These are phyloP conservation scores for Pseudonitzschia delicatissima DNA, from an alignment of 108 stramenopile species.

Conservation along the genomic window DNA sequence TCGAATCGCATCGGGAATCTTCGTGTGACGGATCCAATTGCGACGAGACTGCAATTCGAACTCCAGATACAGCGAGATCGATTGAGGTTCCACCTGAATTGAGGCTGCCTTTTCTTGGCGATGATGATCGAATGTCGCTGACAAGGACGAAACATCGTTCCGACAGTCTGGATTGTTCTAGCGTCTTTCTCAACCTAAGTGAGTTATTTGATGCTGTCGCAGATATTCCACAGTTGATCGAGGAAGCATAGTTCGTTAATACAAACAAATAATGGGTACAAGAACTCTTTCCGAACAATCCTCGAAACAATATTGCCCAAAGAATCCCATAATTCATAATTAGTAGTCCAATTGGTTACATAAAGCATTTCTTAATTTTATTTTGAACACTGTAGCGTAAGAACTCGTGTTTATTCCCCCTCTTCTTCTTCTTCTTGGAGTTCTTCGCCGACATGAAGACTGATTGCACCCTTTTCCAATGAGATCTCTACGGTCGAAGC, in stretches of 20 bases:
- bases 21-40: background rate
- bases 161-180: background rate
- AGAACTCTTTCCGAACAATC: too few species aligned
- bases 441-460: slow-evolving; percentile 47
- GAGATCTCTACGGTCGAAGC: slow-evolving; percentile 34
- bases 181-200: background rate
- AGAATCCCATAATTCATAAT: too few species aligned
- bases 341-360: too few species aligned
- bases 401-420: background rate
- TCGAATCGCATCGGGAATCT: too few species aligned
- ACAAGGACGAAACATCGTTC: too few species aligned
- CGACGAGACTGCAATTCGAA: background rate
- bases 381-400: too few species aligned
- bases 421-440: slow-evolving; percentile 35
- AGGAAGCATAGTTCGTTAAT: too few species aligned
- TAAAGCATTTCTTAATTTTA: too few species aligned
- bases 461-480: slow-evolving; percentile 44
- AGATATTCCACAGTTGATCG: too few species aligned
- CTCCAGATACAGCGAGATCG: background rate
- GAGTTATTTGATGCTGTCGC: background rate
- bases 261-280: too few species aligned
- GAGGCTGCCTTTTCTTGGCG: background rate
- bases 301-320: too few species aligned
- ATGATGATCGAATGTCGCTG: background rate
- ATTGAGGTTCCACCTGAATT: background rate